These are phyloP conservation scores for Rhodotorula babjevae DNA, from an alignment of 768 basidiomycete genomes.

Conservation along the genomic window DNA sequence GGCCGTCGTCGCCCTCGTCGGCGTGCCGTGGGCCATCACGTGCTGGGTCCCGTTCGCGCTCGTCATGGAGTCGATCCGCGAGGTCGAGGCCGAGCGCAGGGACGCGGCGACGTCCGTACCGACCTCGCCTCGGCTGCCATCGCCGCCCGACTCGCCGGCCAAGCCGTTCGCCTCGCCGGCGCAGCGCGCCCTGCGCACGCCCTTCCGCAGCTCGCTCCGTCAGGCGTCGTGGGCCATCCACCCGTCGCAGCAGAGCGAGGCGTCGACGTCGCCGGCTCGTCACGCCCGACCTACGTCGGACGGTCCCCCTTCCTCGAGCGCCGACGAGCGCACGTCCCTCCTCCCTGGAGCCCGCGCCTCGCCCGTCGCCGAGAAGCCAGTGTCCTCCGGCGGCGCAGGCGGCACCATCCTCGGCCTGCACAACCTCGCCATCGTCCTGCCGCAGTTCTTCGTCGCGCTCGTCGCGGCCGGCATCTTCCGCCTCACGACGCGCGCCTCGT, in stretches of 20 bases:
- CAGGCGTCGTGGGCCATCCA: neutral
- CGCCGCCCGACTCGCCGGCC: neutral
- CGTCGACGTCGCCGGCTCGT: neutral
- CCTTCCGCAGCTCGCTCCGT: neutral
- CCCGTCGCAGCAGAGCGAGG: neutral
- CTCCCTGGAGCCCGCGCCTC: neutral
- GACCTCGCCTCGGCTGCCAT: neutral
- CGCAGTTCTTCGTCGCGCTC: constrained; percentile 15
- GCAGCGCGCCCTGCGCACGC: neutral
- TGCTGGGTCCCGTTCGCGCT: constrained; percentile 55
- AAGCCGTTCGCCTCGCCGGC: neutral
- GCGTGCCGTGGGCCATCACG: constrained; percentile 87
- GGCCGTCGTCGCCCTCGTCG: constrained; percentile 67
- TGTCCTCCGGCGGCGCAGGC: neutral
- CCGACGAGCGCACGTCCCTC: neutral
- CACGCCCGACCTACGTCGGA: neutral
- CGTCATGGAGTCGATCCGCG: constrained; percentile 31
- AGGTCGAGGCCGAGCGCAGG: neutral
- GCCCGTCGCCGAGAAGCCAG: neutral
- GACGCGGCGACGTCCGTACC: too few species aligned
- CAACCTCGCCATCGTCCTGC: constrained; percentile 1
- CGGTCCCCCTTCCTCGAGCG: too few species aligned
- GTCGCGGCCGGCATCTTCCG: constrained; percentile 7
- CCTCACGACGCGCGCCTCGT: neutral
- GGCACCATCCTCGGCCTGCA: constrained; percentile 6